These are phyloP conservation scores for Asterionellopsis glacialis DNA, from an alignment of 108 stramenopile species.

Conservation along the genomic window DNA sequence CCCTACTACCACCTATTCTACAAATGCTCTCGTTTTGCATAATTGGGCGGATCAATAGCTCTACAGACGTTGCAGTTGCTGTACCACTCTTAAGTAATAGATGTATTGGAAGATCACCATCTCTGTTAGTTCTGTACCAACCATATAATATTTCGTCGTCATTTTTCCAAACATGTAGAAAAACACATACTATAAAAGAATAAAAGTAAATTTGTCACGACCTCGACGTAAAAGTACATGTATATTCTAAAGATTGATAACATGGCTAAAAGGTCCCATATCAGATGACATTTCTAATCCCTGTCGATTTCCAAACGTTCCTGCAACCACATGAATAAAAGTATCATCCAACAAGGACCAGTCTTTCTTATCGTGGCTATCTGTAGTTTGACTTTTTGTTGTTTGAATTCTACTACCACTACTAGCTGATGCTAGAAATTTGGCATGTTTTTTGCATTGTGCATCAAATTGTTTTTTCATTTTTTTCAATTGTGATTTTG, in stretches of 20 bases:
- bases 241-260: constrained; percentile 16
- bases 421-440: constrained; percentile 13
- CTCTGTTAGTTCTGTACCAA: constrained; percentile 28
- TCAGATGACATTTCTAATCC: constrained; percentile 51
- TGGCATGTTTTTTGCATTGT: constrained; percentile 44
- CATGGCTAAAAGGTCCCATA: constrained; percentile 69
- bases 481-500: constrained; percentile 54
- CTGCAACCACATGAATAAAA: constrained; percentile 44
- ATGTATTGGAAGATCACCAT: constrained; percentile 41
- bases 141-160: too few relatives aligned
- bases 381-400: constrained; percentile 6
- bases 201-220: too few relatives aligned
- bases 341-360: constrained; percentile 25
- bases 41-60: constrained; percentile 32
- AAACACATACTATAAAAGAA: too few relatives aligned
- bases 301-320: constrained; percentile 63
- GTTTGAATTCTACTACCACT: not conserved
- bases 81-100: constrained; percentile 22
- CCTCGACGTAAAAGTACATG: too few relatives aligned
- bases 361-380: constrained; percentile 6
- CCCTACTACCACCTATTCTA: too few relatives aligned
- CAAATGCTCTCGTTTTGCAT: too few relatives aligned
- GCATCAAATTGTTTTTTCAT: constrained; percentile 46
- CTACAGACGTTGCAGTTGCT: constrained; percentile 30
- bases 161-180: too few relatives aligned